Conservation (phyloP, 176 grass and related monocot species). For the Ampelocalamus luodianensis region DNA sequence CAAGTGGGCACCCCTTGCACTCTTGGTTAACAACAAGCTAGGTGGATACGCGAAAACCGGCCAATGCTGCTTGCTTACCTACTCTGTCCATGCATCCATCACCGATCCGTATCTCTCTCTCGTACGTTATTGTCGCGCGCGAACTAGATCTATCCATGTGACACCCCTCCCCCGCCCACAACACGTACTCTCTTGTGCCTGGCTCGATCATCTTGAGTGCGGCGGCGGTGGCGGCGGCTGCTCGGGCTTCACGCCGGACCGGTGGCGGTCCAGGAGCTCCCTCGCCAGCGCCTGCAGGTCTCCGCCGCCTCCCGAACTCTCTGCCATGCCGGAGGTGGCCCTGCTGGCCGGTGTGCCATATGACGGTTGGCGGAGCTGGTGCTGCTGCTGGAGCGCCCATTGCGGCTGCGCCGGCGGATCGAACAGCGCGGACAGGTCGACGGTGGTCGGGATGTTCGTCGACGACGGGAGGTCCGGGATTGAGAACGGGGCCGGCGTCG, state of each 20-base stretch:
- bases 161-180: background rate
- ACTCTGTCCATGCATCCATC: slow-evolving; percentile 44
- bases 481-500: slow-evolving; percentile 56
- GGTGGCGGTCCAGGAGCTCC: slow-evolving; percentile 81
- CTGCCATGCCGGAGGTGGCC: slow-evolving; percentile 39
- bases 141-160: slow-evolving; percentile 7
- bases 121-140: slow-evolving; percentile 45
- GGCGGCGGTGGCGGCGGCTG: slow-evolving; percentile 51
- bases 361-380: slow-evolving; percentile 42
- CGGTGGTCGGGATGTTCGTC: slow-evolving; percentile 54
- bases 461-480: slow-evolving; percentile 85
- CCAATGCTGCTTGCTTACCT: slow-evolving; percentile 66
- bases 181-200: slow-evolving; percentile 22
- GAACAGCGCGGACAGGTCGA: slow-evolving; percentile 73
- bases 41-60: slow-evolving; percentile 69
- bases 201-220: slow-evolving; percentile 37
- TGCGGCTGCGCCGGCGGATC: slow-evolving; percentile 55
- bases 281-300: slow-evolving; percentile 91
- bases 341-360: slow-evolving; percentile 34
- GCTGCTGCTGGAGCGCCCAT: slow-evolving; percentile 47
- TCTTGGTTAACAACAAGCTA: slow-evolving; percentile 53
- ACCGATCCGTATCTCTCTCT: slow-evolving; percentile 47
- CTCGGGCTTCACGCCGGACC: slow-evolving; percentile 59
- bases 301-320: slow-evolving; percentile 51
- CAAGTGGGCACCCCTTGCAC: slow-evolving; percentile 53